Evolutionary conservation across 371 early-diverging fungal genomes (phyloP).

Genomic region (Zancudomyces culisetae): DNA sequence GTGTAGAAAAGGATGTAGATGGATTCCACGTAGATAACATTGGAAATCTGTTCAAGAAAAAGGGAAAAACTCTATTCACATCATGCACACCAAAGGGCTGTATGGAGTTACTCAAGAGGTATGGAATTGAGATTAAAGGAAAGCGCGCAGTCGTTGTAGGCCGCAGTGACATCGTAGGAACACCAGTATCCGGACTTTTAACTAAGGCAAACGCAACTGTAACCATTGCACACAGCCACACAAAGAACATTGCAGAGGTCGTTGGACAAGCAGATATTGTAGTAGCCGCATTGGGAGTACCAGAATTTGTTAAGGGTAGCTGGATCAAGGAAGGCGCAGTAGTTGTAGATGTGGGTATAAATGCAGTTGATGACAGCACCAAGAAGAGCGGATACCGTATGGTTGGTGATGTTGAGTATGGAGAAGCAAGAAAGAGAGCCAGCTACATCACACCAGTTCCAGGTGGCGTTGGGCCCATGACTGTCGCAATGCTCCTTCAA

Average conservation of each 20-base stretch:
- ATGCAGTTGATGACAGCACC: slow-evolving; percentile 54
- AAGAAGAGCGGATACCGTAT: slow-evolving; percentile 72
- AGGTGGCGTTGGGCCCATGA: slow-evolving; percentile 95
- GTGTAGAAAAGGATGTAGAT: slow-evolving; percentile 81
- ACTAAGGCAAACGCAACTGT: slow-evolving; percentile 66
- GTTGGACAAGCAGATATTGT: slow-evolving; percentile 69
- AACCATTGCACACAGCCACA: slow-evolving; percentile 76
- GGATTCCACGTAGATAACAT: slow-evolving; percentile 84
- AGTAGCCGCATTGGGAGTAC: slow-evolving; percentile 67
- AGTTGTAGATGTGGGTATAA: slow-evolving; percentile 89
- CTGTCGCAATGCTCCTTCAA: slow-evolving; percentile 82
- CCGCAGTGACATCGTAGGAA: slow-evolving; percentile 84
- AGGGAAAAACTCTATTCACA: slow-evolving; percentile 51
- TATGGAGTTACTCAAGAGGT: slow-evolving; percentile 53
- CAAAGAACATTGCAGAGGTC: slow-evolving; percentile 43
- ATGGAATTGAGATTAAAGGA: slow-evolving; percentile 45
- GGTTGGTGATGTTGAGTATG: slow-evolving; percentile 86
- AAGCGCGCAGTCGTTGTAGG: slow-evolving; percentile 80
- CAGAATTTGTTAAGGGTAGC: slow-evolving; percentile 59
- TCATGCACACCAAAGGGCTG: slow-evolving; percentile 90
- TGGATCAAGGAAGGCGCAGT: slow-evolving; percentile 85
- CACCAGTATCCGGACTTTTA: slow-evolving; percentile 69
- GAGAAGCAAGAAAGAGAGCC: slow-evolving; percentile 41
- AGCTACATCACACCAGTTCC: slow-evolving; percentile 82
- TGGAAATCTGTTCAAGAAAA: slow-evolving; percentile 67